Conservation (phyloP, 768 basidiomycete genomes). For the Kwoniella bestiolae region DNA sequence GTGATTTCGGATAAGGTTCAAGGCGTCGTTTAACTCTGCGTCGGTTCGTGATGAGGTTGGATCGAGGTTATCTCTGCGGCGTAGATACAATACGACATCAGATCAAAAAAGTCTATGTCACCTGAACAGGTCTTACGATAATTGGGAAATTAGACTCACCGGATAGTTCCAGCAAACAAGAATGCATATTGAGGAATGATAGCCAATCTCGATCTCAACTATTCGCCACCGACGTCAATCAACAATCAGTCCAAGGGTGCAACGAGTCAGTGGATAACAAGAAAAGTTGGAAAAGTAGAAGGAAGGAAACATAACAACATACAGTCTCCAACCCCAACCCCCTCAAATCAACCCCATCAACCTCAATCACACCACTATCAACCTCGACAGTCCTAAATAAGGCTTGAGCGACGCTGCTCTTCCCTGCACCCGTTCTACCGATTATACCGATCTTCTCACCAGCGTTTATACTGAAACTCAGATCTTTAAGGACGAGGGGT, state of each 20-base stretch:
- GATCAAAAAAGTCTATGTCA: too few species aligned
- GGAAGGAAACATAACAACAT: constrained; percentile 14
- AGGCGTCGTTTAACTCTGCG: constrained; percentile 67
- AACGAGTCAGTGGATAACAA: too few species aligned
- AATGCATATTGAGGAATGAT: constrained; percentile 72
- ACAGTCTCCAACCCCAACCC: constrained; percentile 64
- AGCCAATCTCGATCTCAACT: constrained; percentile 64
- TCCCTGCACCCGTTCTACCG: constrained; percentile 69
- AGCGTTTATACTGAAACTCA: constrained; percentile 71
- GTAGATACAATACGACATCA: too few species aligned
- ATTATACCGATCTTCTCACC: constrained; percentile 83
- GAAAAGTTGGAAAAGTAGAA: too few species aligned
- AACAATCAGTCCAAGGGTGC: neutral
- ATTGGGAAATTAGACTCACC: constrained; percentile 21
- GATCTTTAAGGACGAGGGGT: constrained; percentile 75
- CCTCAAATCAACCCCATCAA: constrained; percentile 60
- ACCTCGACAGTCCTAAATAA: constrained; percentile 68
- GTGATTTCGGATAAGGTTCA: constrained; percentile 65
- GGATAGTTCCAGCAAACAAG: constrained; percentile 59
- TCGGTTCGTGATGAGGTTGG: constrained; percentile 65
- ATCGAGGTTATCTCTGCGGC: constrained; percentile 62
- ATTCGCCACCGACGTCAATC: neutral
- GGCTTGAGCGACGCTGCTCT: constrained; percentile 59
- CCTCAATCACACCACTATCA: constrained; percentile 63
- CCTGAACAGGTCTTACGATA: too few species aligned